Percentiles rank a stretch among this genome's conserved stretches.
These are phyloP conservation scores for Physcomitrellopsis africana DNA, from an alignment of 225 moss, liverwort and hornwort species.

Conservation along the genomic window DNA sequence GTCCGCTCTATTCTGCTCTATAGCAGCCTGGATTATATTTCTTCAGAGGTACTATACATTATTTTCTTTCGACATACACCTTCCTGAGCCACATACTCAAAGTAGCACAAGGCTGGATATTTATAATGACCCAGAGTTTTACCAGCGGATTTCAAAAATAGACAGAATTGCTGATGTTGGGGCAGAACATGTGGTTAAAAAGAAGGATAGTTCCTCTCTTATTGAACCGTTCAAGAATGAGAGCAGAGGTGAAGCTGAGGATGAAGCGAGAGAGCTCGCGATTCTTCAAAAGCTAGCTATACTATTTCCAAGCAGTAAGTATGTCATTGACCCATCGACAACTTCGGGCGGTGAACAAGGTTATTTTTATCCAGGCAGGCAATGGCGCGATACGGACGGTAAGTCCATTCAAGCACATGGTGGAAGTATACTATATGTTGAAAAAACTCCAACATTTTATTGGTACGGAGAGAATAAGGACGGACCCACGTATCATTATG, in stretches of 20 bases:
- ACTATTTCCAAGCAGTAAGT: constrained; percentile 69
- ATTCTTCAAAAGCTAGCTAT: constrained; percentile 67
- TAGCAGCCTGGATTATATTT: constrained; percentile 63
- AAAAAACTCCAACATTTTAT: constrained; percentile 72
- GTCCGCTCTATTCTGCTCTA: constrained; percentile 54
- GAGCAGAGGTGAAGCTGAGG: constrained; percentile 45
- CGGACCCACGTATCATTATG: constrained; percentile 67
- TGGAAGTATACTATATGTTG: constrained; percentile 79
- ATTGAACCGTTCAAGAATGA: constrained; percentile 34
- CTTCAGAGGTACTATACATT: constrained; percentile 55
- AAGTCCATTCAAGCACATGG: constrained; percentile 94
- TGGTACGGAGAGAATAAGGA: constrained; percentile 99
- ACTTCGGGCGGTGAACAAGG: constrained; percentile 54
- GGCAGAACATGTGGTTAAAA: constrained; percentile 25
- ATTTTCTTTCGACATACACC: constrained; percentile 49
- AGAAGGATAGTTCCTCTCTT: constrained; percentile 22
- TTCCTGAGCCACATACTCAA: constrained; percentile 46
- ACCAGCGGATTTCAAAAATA: constrained; percentile 29
- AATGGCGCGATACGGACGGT: constrained; percentile 85
- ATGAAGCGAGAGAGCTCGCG: constrained; percentile 49
- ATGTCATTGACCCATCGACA: constrained; percentile 66
- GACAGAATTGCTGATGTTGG: constrained; percentile 26
- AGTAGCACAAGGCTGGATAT: constrained; percentile 40
- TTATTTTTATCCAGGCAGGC: constrained; percentile 73
- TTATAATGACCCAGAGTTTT: constrained; percentile 32